Percentiles rank a stretch among this genome's conserved stretches.
phyloP scores from a whole-genome alignment of 2,329 filamentous ascomycete species.

The Chaetomium olivaceum region DNA sequence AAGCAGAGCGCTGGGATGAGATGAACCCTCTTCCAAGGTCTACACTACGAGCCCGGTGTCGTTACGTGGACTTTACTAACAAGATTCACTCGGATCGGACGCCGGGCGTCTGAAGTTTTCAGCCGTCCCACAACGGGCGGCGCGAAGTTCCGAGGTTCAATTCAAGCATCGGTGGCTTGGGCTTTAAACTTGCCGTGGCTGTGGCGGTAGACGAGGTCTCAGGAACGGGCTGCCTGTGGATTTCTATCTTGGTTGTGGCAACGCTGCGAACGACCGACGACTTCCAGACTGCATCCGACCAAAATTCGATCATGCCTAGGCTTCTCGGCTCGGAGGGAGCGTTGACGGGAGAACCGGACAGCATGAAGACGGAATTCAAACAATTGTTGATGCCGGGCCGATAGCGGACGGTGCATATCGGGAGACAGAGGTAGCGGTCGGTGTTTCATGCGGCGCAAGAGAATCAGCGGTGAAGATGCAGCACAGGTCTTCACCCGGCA shows the following conservation, averaged over 20 bases:
- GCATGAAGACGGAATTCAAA: not conserved
- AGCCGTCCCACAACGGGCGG: slow-evolving; percentile 4
- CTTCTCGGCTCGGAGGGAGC: not conserved
- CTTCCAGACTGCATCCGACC: not conserved
- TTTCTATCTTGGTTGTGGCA: slow-evolving; percentile 23
- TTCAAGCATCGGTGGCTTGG: slow-evolving; percentile 10
- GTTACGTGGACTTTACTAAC: not conserved
- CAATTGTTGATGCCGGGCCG: not conserved
- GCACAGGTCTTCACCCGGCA: slow-evolving; percentile 17
- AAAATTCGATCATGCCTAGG: not conserved
- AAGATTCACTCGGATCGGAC: not conserved
- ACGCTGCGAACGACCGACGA: not conserved
- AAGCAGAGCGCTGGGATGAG: not conserved
- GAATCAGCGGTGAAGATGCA: slow-evolving; percentile 26
- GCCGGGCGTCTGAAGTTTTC: not conserved
- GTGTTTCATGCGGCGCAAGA: slow-evolving; percentile 18
- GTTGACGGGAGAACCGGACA: no score
- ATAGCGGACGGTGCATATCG: slow-evolving; percentile 1
- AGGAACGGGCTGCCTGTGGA: slow-evolving; percentile 9
- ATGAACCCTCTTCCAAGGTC: not conserved
- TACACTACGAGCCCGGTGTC: not conserved
- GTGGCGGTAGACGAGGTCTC: slow-evolving; percentile 20
- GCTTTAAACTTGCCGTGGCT: slow-evolving; percentile 14
- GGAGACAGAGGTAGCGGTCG: not conserved
- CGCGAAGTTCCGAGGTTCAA: not conserved